Percentiles rank a stretch among this genome's conserved stretches.
phyloP scores from a whole-genome alignment of 768 basidiomycete species.

The Boletellus ananas region DNA sequence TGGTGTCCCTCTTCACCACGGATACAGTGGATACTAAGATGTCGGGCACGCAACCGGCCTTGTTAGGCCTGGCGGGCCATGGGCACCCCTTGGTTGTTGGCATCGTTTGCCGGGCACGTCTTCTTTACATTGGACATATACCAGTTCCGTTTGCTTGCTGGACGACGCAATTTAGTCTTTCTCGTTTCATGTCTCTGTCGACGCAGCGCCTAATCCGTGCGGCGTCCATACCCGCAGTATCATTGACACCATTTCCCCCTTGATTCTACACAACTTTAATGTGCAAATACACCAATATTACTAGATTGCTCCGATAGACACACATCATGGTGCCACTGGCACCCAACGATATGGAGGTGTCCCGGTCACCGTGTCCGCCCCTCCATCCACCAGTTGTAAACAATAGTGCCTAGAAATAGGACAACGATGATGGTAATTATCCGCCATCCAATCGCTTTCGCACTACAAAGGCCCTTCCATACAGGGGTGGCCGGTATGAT shows the following conservation, averaged over 20 bases:
- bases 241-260: background rate
- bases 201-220: constrained; percentile 6
- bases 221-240: constrained; percentile 24
- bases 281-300: constrained; percentile 1
- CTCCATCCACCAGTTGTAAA: constrained; percentile 21
- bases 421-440: constrained; percentile 7
- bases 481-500: background rate
- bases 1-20: constrained; percentile 60
- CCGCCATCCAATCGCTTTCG: constrained; percentile 11
- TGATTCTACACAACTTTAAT: constrained; percentile 2
- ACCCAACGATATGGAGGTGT: constrained; percentile 8
- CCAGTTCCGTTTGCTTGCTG: constrained; percentile 28
- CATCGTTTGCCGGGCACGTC: background rate
- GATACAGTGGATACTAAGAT: constrained; percentile 29
- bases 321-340: constrained; percentile 5
- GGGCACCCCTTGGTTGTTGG: background rate
- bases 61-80: background rate
- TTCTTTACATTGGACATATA: constrained; percentile 5
- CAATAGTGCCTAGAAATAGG: constrained; percentile 18
- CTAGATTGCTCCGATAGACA: constrained; percentile 8
- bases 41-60: no score
- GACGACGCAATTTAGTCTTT: constrained; percentile 23
- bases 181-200: background rate
- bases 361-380: constrained; percentile 19
- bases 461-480: background rate